A percentile compares a stretch with the other conserved stretches of the same genome.
These are phyloP conservation scores for Metarhizium brunneum DNA, from an alignment of 2,329 filamentous ascomycete genomes.

Conservation along the genomic window DNA sequence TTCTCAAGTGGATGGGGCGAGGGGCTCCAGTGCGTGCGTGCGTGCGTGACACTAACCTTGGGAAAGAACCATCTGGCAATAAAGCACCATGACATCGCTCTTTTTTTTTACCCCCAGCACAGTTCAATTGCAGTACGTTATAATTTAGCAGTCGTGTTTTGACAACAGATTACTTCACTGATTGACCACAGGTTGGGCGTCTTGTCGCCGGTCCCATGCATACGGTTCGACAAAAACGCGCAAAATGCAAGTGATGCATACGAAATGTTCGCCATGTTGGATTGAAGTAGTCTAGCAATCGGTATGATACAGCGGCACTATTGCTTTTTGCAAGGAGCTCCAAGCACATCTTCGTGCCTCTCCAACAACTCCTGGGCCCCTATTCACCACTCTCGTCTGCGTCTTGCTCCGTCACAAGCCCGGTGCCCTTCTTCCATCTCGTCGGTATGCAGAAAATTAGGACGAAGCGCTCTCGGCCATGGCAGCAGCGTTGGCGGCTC, in stretches of 20 bases:
- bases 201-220: not conserved
- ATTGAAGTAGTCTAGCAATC: constrained; percentile 23
- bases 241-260: not conserved
- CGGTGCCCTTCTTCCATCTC: not conserved
- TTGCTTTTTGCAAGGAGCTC: not conserved
- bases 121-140: not conserved
- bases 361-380: not conserved
- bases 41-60: not conserved
- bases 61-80: not conserved
- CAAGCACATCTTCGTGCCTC: not conserved
- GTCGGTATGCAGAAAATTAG: constrained; percentile 13
- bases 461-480: constrained; percentile 28
- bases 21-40: not conserved
- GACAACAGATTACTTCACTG: not conserved
- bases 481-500: constrained; percentile 39
- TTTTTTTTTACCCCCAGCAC: not conserved
- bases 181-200: not conserved
- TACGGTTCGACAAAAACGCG: not conserved
- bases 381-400: constrained; percentile 1
- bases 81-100: not conserved
- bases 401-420: not conserved
- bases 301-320: constrained; percentile 23
- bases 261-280: constrained; percentile 9
- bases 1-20: constrained; percentile 3
- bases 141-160: not conserved